Conservation (phyloP, 352 stramenopile genomes). For the Plasmopara viticola region DNA sequence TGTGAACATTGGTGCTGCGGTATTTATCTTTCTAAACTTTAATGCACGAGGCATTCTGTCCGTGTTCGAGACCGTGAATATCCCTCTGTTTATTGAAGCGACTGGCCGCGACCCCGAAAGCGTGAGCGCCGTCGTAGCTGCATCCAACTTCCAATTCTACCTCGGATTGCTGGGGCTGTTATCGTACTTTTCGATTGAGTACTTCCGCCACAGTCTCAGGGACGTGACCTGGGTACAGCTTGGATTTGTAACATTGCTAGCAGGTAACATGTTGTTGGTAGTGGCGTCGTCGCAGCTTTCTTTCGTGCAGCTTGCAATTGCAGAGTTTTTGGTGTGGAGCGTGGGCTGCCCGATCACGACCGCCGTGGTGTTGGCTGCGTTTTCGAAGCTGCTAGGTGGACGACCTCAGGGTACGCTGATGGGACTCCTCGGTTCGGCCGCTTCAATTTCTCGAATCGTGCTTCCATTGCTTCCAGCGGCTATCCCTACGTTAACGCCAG, state of each 20-base stretch:
- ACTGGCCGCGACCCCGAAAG: slow-evolving; percentile 46
- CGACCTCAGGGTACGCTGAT: slow-evolving; percentile 70
- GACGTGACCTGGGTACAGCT: slow-evolving; percentile 61
- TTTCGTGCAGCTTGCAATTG: slow-evolving; percentile 42
- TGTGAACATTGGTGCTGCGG: slow-evolving; percentile 48
- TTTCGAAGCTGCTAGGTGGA: slow-evolving; percentile 59
- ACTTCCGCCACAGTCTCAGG: slow-evolving; percentile 50
- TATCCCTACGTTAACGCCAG: slow-evolving; percentile 47
- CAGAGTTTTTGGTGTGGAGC: slow-evolving; percentile 64
- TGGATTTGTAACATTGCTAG: slow-evolving; percentile 47
- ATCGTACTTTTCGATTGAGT: slow-evolving; percentile 70
- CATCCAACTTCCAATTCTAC: slow-evolving; percentile 78
- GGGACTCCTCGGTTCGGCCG: slow-evolving; percentile 57
- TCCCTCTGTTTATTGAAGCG: slow-evolving; percentile 60
- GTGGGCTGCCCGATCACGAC: slow-evolving; percentile 68
- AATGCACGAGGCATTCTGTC: slow-evolving; percentile 65
- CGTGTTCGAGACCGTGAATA: slow-evolving; percentile 77
- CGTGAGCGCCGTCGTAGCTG: slow-evolving; percentile 38
- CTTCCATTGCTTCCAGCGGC: slow-evolving; percentile 54
- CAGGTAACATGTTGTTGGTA: slow-evolving; percentile 54
- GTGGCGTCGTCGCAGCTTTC: slow-evolving; percentile 27
- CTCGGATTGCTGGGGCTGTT: slow-evolving; percentile 54
- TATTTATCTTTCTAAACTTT: slow-evolving; percentile 77
- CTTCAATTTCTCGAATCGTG: slow-evolving; percentile 63
- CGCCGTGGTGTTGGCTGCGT: slow-evolving; percentile 54